Evolutionary conservation across 1,284 basidiomycete species (phyloP).

Genomic region (Nidula niveotomentosa): DNA sequence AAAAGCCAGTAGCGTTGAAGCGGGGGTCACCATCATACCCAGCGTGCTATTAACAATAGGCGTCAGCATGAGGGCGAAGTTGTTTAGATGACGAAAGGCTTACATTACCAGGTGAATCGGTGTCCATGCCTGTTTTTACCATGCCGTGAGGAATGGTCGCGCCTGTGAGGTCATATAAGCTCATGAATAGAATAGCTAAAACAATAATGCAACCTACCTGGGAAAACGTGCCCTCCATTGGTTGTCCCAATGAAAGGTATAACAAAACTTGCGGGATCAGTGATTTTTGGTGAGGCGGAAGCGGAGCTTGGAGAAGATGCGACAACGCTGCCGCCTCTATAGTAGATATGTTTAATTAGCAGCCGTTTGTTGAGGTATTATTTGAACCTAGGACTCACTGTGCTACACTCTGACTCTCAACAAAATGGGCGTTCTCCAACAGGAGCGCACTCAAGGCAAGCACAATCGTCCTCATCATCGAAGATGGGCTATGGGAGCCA

Average conservation of each 20-base stretch:
- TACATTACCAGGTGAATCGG: slow-evolving; percentile 61
- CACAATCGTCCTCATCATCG: too few species aligned
- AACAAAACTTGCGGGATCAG: slow-evolving; percentile 43
- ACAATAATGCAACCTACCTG: slow-evolving; percentile 34
- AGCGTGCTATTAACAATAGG: slow-evolving; percentile 43
- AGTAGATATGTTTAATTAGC: neutral
- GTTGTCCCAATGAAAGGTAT: slow-evolving; percentile 60
- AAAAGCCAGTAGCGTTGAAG: slow-evolving; percentile 60
- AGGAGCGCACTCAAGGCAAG: too few species aligned
- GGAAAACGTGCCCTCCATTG: slow-evolving; percentile 63
- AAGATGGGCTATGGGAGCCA: too few species aligned
- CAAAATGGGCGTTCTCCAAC: too few species aligned
- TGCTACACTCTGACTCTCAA: too few species aligned
- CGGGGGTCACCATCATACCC: slow-evolving; percentile 54
- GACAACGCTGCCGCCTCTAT: neutral
- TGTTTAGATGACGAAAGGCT: slow-evolving; percentile 5
- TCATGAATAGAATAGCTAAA: neutral
- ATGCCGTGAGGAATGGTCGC: slow-evolving; percentile 68
- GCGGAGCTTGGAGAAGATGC: neutral
- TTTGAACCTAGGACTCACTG: too few species aligned
- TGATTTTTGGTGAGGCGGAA: slow-evolving; percentile 12
- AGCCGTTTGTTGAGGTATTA: too few species aligned
- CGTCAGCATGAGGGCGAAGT: neutral
- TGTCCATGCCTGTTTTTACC: slow-evolving; percentile 67
- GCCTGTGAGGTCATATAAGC: slow-evolving; percentile 28